Percentiles rank a stretch among this genome's conserved stretches.
Evolutionary conservation across 78 protist genomes (phyloP).

Genomic region (Protostelium mycophagum): DNA sequence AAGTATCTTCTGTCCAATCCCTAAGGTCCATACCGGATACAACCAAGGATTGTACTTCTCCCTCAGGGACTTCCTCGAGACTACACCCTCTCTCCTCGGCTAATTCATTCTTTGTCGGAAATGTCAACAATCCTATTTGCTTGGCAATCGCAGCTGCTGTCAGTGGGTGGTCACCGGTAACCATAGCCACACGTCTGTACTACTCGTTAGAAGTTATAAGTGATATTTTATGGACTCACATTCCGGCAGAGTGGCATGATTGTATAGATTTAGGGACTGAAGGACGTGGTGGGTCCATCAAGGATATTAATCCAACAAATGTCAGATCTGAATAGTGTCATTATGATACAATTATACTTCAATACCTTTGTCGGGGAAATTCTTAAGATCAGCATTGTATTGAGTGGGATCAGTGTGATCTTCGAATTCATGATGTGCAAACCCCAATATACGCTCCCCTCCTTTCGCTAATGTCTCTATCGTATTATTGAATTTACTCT

Average conservation of each 20-base stretch:
- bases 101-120: constrained; percentile 52
- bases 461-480: constrained; percentile 43
- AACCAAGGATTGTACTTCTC: constrained; percentile 23
- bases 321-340: constrained; percentile 50
- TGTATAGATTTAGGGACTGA: constrained; percentile 54
- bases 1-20: constrained; percentile 43
- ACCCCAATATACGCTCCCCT: constrained; percentile 80
- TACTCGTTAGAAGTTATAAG: constrained; percentile 55
- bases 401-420: constrained; percentile 30
- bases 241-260: constrained; percentile 65
- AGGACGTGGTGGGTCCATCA: constrained; percentile 97
- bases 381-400: constrained; percentile 15
- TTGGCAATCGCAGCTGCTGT: constrained; percentile 96
- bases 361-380: constrained; percentile 13
- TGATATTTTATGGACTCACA: constrained; percentile 78
- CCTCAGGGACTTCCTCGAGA: constrained; percentile 23
- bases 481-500: constrained; percentile 15
- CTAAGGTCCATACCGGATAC: constrained; percentile 46
- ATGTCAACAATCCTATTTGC: constrained; percentile 67
- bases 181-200: constrained; percentile 82
- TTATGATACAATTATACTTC: constrained; percentile 27
- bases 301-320: constrained; percentile 86
- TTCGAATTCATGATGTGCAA: constrained; percentile 14
- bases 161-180: constrained; percentile 97
- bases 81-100: constrained; percentile 32